phyloP scores from a whole-genome alignment of 1,284 basidiomycete species.

The Hypsizygus ulmarius region DNA sequence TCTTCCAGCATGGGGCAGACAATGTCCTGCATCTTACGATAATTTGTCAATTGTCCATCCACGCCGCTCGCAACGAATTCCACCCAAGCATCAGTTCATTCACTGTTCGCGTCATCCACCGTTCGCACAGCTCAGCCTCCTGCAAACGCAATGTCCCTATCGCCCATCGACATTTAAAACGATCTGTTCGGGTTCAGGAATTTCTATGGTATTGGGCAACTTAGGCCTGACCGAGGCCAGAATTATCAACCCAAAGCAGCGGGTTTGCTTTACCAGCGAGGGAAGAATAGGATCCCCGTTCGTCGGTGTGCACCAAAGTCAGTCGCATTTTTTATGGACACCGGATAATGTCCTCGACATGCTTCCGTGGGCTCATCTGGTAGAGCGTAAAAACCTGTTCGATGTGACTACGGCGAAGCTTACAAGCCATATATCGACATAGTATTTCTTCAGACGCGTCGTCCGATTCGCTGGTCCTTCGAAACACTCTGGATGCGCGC shows the following conservation, averaged over 20 bases:
- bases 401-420: constrained; percentile 11
- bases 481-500: constrained; percentile 44
- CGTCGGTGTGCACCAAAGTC: constrained; percentile 49
- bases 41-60: constrained; percentile 41
- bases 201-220: constrained; percentile 35
- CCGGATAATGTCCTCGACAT: constrained; percentile 54
- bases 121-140: constrained; percentile 46
- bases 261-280: constrained; percentile 39
- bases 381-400: not conserved
- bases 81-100: constrained; percentile 46
- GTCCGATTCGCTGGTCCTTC: constrained; percentile 40
- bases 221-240: constrained; percentile 47
- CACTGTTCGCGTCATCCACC: constrained; percentile 39
- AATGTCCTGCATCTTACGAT: constrained; percentile 45
- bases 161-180: constrained; percentile 46
- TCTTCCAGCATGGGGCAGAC: constrained; percentile 54
- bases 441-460: constrained; percentile 41
- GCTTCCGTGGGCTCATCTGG: constrained; percentile 49
- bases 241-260: constrained; percentile 50
- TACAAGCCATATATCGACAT: constrained; percentile 45
- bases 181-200: constrained; percentile 39
- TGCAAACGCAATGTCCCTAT: constrained; percentile 46
- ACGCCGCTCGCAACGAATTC: constrained; percentile 47
- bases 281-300: constrained; percentile 45
- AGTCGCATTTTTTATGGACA: constrained; percentile 49